These are phyloP conservation scores for Cladorrhinum sp. DNA, from an alignment of 2,329 filamentous ascomycete species.

Conservation along the genomic window DNA sequence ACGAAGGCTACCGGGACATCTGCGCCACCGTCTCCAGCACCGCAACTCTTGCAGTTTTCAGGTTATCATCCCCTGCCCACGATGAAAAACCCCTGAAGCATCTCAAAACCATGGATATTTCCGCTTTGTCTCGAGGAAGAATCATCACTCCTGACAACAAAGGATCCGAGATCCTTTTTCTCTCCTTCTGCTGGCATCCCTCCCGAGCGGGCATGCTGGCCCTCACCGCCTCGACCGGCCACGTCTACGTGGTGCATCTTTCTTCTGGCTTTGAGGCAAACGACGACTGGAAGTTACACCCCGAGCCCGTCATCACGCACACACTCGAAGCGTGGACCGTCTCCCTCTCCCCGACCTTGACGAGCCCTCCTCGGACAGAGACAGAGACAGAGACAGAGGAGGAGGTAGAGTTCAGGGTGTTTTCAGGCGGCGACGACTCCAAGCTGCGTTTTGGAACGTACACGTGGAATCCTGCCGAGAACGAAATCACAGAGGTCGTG, in stretches of 20 bases:
- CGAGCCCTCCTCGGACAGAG: too few species aligned
- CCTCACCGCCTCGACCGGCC: slow-evolving; percentile 67
- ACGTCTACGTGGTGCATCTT: slow-evolving; percentile 55
- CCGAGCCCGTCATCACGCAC: slow-evolving; percentile 45
- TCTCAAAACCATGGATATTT: slow-evolving; percentile 44
- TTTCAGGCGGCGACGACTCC: slow-evolving; percentile 76
- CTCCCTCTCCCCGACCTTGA: slow-evolving; percentile 47
- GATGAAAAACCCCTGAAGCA: slow-evolving; percentile 35
- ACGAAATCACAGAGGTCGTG: slow-evolving; percentile 13
- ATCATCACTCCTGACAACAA: slow-evolving; percentile 1
- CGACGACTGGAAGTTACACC: slow-evolving; percentile 33
- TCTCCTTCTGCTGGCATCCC: slow-evolving; percentile 74
- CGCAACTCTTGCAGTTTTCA: slow-evolving; percentile 65
- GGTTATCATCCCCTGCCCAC: slow-evolving; percentile 41
- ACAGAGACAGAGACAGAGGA: too few species aligned
- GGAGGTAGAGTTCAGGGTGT: slow-evolving; percentile 42
- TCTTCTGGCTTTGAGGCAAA: slow-evolving; percentile 41
- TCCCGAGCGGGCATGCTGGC: slow-evolving; percentile 53
- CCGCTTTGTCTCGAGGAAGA: slow-evolving; percentile 47
- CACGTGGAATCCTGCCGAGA: slow-evolving; percentile 10
- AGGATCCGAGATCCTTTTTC: slow-evolving; percentile 52
- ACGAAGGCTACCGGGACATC: slow-evolving; percentile 43
- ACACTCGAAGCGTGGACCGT: slow-evolving; percentile 72
- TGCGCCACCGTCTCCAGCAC: slow-evolving; percentile 78
- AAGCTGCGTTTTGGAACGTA: slow-evolving; percentile 49